Base-by-base conservation (phyloP, 73 alveolate species). In the Durusdinium trenchii region DNA sequence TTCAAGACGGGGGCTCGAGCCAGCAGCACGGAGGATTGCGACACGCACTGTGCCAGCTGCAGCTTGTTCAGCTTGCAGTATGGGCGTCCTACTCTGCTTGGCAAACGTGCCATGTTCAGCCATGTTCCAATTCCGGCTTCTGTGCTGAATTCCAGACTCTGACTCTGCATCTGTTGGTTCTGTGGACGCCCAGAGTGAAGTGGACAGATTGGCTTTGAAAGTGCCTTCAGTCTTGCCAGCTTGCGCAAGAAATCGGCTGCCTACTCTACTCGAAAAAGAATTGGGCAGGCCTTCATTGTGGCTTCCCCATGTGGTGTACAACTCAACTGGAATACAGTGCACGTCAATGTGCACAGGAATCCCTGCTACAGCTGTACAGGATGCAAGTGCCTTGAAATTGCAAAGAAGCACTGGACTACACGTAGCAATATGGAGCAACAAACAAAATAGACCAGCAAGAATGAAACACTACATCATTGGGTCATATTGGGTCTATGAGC, bases 1-100 rank as follows among this genome's bases (percentile, higher is more conserved):
- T n/a, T n/a, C n/a, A 46, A 46, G 23, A 48, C 50, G 91, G 48
- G 91, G 45, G 71, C 20, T 78, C 23, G 64, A 78, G 62, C 89
- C 89, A 81, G 67, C 91, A 48, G n/a, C n/a, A n/a, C n/a, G n/a
- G n/a, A 48, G 69, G 91, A 81, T 81, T 81, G 91, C 50, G 91
- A 81, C 91, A 81, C 91, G 69, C 71, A 35, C 35, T 20, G 91
- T 81, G 91, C 91, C 91, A 48, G 91, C 91, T 67, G 48, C 91
- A 47, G 91, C 91, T 81, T 81, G 50, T 81, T 47, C 91, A 81
- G 91, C 91, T 48, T 81, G 91, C 35, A 35, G 71, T 47, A 3
- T 81, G 30, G 32, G 32, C 71, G 84, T 75, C 38, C 54, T 46
- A 78, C 10, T 45, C 89, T 78, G 42, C 16, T 78, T 45, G 61